Evolutionary conservation across 1,284 basidiomycete species (phyloP).

Genomic region (Trichosporon asahii): DNA sequence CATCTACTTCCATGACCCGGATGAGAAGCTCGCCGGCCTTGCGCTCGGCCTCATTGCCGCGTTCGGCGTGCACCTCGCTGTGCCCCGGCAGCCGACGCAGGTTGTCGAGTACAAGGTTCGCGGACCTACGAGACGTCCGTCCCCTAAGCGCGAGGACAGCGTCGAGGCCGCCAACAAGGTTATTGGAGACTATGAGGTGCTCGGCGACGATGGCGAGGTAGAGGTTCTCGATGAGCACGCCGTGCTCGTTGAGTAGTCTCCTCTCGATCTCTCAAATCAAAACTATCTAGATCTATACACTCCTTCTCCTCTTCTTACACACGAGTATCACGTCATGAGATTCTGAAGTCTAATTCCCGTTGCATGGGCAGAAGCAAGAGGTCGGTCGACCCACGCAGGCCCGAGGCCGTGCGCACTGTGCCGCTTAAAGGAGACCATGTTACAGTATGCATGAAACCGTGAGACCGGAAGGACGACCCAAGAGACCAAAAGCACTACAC

Average conservation of each 20-base stretch:
- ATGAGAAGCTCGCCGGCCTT: constrained; percentile 81
- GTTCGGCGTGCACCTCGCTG: constrained; percentile 25
- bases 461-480: neutral
- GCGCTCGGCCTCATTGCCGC: constrained; percentile 32
- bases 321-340: neutral
- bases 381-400: neutral
- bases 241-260: neutral
- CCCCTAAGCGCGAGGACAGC: constrained; percentile 10
- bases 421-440: neutral
- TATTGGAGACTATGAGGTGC: neutral
- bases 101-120: constrained; percentile 27
- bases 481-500: neutral
- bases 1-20: constrained; percentile 83
- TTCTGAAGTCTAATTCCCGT: neutral
- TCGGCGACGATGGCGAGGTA: neutral
- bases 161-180: constrained; percentile 7
- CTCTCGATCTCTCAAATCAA: no score
- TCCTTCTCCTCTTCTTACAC: neutral
- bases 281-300: neutral
- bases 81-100: constrained; percentile 23
- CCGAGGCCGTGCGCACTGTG: neutral
- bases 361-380: neutral
- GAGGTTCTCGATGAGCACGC: neutral
- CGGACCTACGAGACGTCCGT: constrained; percentile 19
- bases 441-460: neutral